phyloP scores from a whole-genome alignment of 2,329 filamentous ascomycete species.

The Pseudopithomyces chartarum region DNA sequence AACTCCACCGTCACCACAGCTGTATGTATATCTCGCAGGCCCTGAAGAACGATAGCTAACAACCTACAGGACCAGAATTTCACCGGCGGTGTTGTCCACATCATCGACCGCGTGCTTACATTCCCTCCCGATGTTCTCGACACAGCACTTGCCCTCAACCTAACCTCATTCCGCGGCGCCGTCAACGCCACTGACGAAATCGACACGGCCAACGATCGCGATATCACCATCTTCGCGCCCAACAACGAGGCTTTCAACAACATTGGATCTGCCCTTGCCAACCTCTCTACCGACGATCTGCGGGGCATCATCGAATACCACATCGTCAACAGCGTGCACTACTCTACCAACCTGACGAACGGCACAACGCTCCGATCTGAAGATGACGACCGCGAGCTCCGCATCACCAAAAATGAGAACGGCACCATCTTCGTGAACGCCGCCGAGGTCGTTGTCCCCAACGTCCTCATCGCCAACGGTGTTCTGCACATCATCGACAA shows the following conservation, averaged over 20 bases:
- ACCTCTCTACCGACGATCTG: slow-evolving; percentile 55
- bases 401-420: slow-evolving; percentile 42
- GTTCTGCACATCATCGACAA: slow-evolving; percentile 60
- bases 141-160: slow-evolving; percentile 39
- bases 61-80: slow-evolving; percentile 47
- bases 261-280: slow-evolving; percentile 59
- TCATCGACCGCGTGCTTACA: slow-evolving; percentile 52
- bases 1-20: slow-evolving; percentile 56
- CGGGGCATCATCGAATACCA: slow-evolving; percentile 66
- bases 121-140: slow-evolving; percentile 41
- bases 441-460: slow-evolving; percentile 48
- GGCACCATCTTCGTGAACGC: slow-evolving; percentile 51
- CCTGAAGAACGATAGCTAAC: not conserved
- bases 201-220: slow-evolving; percentile 47
- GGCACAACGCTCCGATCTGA: slow-evolving; percentile 45
- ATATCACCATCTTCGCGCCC: slow-evolving; percentile 70
- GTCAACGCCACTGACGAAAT: slow-evolving; percentile 46
- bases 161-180: slow-evolving; percentile 51
- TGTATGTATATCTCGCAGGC: slow-evolving; percentile 43
- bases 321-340: slow-evolving; percentile 62
- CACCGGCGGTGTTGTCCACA: slow-evolving; percentile 53
- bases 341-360: slow-evolving; percentile 54
- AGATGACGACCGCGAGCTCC: slow-evolving; percentile 44
- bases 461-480: slow-evolving; percentile 52
- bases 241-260: slow-evolving; percentile 63